Conservation (phyloP, 768 basidiomycete species). For the Rubroboletus pulcherrimus region DNA sequence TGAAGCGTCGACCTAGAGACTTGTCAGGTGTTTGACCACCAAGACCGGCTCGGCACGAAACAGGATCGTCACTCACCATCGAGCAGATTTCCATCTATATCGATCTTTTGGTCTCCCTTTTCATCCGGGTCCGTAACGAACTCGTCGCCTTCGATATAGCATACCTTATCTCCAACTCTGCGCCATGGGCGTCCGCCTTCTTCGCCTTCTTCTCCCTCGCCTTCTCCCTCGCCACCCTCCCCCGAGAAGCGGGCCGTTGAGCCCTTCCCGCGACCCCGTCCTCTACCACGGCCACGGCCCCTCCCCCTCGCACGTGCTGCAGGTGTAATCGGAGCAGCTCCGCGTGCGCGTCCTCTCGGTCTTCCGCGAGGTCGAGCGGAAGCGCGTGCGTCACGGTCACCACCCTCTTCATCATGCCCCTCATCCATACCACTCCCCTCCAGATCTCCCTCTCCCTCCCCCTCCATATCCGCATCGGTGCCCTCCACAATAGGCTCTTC, state of each 20-base stretch:
- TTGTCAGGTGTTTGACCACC: neutral
- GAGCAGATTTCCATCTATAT: slow-evolving; percentile 74
- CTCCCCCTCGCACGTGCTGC: slow-evolving; percentile 30
- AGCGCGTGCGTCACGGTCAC: slow-evolving; percentile 33
- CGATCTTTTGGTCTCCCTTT: slow-evolving; percentile 91
- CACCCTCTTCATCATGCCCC: slow-evolving; percentile 30
- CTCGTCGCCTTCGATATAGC: slow-evolving; percentile 86
- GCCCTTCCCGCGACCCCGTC: slow-evolving; percentile 36
- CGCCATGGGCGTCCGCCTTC: slow-evolving; percentile 62
- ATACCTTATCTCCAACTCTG: slow-evolving; percentile 68
- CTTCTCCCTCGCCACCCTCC: slow-evolving; percentile 39
- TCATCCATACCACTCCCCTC: slow-evolving; percentile 32
- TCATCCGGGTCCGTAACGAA: slow-evolving; percentile 78
- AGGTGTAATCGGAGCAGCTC: slow-evolving; percentile 28
- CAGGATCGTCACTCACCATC: slow-evolving; percentile 56
- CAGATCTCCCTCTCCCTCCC: slow-evolving; percentile 26
- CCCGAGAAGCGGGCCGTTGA: slow-evolving; percentile 23
- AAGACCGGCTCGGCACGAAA: neutral
- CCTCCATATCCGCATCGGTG: slow-evolving; percentile 26
- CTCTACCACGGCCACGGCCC: slow-evolving; percentile 42
- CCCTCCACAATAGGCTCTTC: slow-evolving; percentile 30
- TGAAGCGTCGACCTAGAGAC: slow-evolving; percentile 74
- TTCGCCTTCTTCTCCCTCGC: slow-evolving; percentile 38
- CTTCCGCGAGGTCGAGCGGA: slow-evolving; percentile 35
- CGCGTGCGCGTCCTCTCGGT: slow-evolving; percentile 38